Percentiles rank a stretch among this genome's conserved stretches.
phyloP scores from a whole-genome alignment of 257 asterid genomes.

The Fraxinus americana region DNA sequence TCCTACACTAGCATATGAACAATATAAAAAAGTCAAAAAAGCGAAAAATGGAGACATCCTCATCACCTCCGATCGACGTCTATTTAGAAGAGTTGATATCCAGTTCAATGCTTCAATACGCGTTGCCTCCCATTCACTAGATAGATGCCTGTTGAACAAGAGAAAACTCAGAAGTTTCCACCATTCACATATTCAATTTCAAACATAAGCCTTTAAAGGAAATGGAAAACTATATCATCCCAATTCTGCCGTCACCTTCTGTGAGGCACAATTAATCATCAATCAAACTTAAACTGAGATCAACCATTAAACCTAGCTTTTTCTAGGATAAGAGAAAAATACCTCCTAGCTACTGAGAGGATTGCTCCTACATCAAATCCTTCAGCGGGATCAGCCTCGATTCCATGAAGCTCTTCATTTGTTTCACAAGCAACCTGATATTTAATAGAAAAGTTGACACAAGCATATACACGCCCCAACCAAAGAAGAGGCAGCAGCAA shows the following conservation, averaged over 20 bases:
- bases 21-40: not conserved
- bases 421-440: constrained; percentile 95
- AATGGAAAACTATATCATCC: constrained; percentile 10
- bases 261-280: constrained; percentile 20
- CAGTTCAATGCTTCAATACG: not conserved
- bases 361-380: constrained; percentile 89
- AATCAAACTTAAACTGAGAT: constrained; percentile 16
- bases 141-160: constrained; percentile 65
- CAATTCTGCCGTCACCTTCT: constrained; percentile 7
- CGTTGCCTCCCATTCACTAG: constrained; percentile 82
- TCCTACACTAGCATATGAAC: not conserved
- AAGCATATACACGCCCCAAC: not conserved
- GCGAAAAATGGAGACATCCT: not conserved
- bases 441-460: constrained; percentile 20
- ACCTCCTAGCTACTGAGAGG: constrained; percentile 93
- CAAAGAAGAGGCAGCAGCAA: not conserved
- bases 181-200: constrained; percentile 6
- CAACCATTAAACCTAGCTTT: constrained; percentile 8
- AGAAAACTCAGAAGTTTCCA: not conserved
- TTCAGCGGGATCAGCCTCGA: constrained; percentile 82
- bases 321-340: constrained; percentile 24
- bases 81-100: constrained; percentile 54
- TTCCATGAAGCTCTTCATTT: constrained; percentile 89
- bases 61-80: not conserved
- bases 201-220: constrained; percentile 8